Base-by-base conservation (phyloP, 148 eudicot species). In the Cornus florida region DNA sequence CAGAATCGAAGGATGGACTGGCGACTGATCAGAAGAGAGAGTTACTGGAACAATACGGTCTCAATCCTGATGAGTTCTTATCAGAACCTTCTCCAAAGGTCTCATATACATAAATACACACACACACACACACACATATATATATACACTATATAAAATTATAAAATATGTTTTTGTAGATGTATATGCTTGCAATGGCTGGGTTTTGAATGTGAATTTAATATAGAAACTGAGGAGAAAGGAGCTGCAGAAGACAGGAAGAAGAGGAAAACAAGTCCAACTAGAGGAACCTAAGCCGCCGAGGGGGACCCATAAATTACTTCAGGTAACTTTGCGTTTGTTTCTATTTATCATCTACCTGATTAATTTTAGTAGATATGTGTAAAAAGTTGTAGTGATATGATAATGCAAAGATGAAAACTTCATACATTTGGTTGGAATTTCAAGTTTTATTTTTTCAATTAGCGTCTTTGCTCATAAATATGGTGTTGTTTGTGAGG, bases 241-340 rank as follows among this genome's bases (percentile, higher is more conserved):
- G 83, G 93, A 87, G 46, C 81, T 4, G 73, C 80, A 77, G 60
- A 91, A 75, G 71, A 70, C 24, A 4, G 87, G 59, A 43, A 43
- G 82, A 32, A 79, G 78, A 75, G 88, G 81, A 78, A 86, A 86
- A 71, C 80, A 82, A 67, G 82, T 72, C 28, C 75, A 75, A 11
- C 70, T 39, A 35, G 89, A 83, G 82, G 92, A 85, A 70, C 67
- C 71, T 60, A 88, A 82, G 80, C 84, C 86, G 16, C 86, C 88
- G 16, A 84, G 97, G 71, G 91, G 91, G 72, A 94, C 95, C 43
- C 98, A 94, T 87, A 91, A 87, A 77, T 76, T 92, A 83, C 95
- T 94, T 81, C 97, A 91, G 95, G 98, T 89, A 14, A 69, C 19
- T 16, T 11, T 3, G 59, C 59, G 4, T 3, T 53, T 43, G 8